Conservation (phyloP, 2,329 filamentous ascomycete genomes). For the Colletotrichum acutatum region DNA sequence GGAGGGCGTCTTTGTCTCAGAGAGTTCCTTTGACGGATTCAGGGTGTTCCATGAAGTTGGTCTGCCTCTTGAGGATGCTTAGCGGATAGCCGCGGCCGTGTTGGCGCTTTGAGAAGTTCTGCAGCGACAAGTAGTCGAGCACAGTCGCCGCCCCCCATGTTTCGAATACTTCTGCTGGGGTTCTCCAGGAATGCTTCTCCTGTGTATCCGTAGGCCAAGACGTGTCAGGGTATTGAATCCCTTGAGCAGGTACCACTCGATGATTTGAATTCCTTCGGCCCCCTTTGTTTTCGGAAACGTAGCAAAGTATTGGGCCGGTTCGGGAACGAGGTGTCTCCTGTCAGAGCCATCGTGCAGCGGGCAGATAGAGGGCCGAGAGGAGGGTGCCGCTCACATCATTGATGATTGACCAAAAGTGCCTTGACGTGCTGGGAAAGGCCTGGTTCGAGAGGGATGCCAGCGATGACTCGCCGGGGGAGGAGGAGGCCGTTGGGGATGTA, state of each 20-base stretch:
- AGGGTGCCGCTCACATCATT: constrained; percentile 2
- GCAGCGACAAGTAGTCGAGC: background rate
- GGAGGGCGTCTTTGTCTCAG: constrained; percentile 17
- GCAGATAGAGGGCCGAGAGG: background rate
- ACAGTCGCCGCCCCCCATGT: background rate
- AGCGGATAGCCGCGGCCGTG: constrained; percentile 11
- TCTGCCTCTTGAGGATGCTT: constrained; percentile 3
- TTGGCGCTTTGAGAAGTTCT: constrained; percentile 9
- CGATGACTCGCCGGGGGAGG: background rate
- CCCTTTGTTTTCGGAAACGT: constrained; percentile 11
- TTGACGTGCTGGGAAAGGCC: constrained; percentile 17
- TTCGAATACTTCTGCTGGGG: constrained; percentile 2
- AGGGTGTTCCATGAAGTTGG: background rate
- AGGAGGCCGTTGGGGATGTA: constrained; percentile 12
- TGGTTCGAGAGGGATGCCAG: background rate
- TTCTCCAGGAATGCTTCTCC: background rate
- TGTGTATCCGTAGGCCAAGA: background rate
- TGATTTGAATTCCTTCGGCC: constrained; percentile 6
- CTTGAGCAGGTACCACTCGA: background rate
- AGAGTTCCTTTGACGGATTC: constrained; percentile 21
- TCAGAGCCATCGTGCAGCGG: constrained; percentile 18
- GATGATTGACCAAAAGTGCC: background rate
- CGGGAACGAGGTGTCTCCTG: constrained; percentile 20
- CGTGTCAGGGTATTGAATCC: background rate
- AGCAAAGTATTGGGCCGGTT: background rate